Evolutionary conservation across 345 rosid genomes (phyloP).

Genomic region (Zanthoxylum bungeanum): DNA sequence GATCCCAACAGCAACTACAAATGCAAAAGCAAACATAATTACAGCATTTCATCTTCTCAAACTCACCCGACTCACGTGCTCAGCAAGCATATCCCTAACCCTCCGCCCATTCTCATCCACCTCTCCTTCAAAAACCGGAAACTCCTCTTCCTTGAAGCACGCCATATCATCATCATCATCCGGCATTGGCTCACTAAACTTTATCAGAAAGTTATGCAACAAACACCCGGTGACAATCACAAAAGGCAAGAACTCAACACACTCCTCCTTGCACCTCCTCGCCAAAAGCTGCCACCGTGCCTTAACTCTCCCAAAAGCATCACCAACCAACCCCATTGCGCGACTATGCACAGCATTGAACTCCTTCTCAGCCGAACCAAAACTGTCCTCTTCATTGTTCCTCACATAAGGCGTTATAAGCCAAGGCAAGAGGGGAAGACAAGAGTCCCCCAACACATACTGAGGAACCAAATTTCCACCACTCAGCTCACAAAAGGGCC

Average conservation of each 20-base stretch:
- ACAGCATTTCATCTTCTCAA: constrained; percentile 29
- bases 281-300: constrained; percentile 65
- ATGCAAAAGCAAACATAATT: background rate
- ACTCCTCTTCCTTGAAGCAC: constrained; percentile 23
- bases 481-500: constrained; percentile 34
- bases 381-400: constrained; percentile 42
- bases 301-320: constrained; percentile 49
- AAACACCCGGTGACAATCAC: constrained; percentile 62
- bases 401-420: constrained; percentile 58
- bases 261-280: constrained; percentile 59
- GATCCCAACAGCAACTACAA: background rate
- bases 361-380: constrained; percentile 36
- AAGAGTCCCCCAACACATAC: constrained; percentile 59
- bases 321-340: constrained; percentile 40
- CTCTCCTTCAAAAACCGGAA: constrained; percentile 42
- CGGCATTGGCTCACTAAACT: constrained; percentile 37
- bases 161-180: constrained; percentile 36
- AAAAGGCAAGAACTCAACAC: constrained; percentile 52
- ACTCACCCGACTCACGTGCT: constrained; percentile 47
- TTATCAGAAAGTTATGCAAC: constrained; percentile 68
- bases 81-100: constrained; percentile 60
- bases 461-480: constrained; percentile 51
- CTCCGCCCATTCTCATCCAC: constrained; percentile 32
- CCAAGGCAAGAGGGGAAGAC: constrained; percentile 74
- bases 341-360: constrained; percentile 47